Evolutionary conservation across 139 green algal species (phyloP).

Genomic region (Raphidocelis subcapitata): DNA sequence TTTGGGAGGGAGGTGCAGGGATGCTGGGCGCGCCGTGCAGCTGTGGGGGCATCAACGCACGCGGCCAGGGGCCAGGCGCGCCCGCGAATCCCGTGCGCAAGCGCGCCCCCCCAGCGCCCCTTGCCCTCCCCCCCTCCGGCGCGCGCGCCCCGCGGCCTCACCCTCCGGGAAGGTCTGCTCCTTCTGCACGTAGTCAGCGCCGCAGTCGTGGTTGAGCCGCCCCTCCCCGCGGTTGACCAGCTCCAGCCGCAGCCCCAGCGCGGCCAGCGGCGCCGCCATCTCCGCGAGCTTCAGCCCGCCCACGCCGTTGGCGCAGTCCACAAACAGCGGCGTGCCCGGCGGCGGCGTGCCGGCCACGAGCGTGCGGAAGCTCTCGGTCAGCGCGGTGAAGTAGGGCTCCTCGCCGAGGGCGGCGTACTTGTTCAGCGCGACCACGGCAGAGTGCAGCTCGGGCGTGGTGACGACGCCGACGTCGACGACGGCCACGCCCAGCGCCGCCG

Average conservation of each 20-base stretch:
- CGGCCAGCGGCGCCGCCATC: slow-evolving; percentile 31
- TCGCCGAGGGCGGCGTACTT: background rate
- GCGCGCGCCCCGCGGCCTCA: background rate
- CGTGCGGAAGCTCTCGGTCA: slow-evolving; percentile 48
- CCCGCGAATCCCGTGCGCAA: too few relatives aligned
- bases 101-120: too few relatives aligned
- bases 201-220: slow-evolving; percentile 81
- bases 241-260: slow-evolving; percentile 53
- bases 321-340: slow-evolving; percentile 37
- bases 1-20: too few relatives aligned
- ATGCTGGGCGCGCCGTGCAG: too few relatives aligned
- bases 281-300: slow-evolving; percentile 68
- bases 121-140: background rate
- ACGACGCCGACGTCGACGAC: slow-evolving; percentile 60
- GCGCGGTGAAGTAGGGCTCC: slow-evolving; percentile 56
- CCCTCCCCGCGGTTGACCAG: slow-evolving; percentile 50
- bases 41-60: background rate
- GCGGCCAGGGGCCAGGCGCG: background rate
- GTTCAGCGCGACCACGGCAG: slow-evolving; percentile 40
- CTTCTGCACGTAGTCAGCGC: slow-evolving; percentile 97
- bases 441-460: slow-evolving; percentile 98
- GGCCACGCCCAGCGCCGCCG: slow-evolving; percentile 48
- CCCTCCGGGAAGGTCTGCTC: slow-evolving; percentile 43
- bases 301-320: slow-evolving; percentile 97
- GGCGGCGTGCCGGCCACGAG: background rate